Conservation (phyloP, 148 eudicot genomes). For the Cornus controversa region DNA sequence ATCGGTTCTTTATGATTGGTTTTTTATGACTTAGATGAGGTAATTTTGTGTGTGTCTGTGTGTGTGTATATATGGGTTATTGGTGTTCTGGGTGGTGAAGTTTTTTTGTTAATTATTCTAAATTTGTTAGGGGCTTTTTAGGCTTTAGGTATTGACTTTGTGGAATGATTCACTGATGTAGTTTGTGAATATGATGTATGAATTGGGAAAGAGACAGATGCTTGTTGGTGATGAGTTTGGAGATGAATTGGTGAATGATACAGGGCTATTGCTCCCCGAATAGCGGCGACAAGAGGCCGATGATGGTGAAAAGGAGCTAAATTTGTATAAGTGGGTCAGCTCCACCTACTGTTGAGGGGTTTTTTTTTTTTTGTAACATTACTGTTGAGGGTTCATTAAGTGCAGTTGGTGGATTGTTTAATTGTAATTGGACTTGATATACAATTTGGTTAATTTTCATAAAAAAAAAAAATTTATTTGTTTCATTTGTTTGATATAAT, state of each 20-base stretch:
- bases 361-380: no score
- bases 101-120: conserved; percentile 20
- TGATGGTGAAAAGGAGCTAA: conserved; percentile 66
- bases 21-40: conserved; percentile 20
- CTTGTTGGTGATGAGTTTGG: conserved; percentile 55
- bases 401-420: conserved; percentile 65
- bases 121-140: conserved; percentile 23
- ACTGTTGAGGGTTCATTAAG: conserved; percentile 77
- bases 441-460: no score
- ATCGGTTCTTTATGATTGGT: conserved; percentile 56
- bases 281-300: conserved; percentile 56
- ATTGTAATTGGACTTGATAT: no score
- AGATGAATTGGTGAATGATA: conserved; percentile 73
- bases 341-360: conserved; percentile 84
- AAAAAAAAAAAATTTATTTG: no score
- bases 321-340: conserved; percentile 78
- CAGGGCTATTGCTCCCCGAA: conserved; percentile 53
- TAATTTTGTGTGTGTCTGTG: neutral
- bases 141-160: conserved; percentile 25
- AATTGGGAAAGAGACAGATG: conserved; percentile 48
- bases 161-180: neutral
- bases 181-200: conserved; percentile 50
- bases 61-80: neutral
- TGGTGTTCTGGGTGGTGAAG: neutral
- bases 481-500: no score